These are phyloP conservation scores for Solanum piurae DNA, from an alignment of 257 asterid species.

Conservation along the genomic window DNA sequence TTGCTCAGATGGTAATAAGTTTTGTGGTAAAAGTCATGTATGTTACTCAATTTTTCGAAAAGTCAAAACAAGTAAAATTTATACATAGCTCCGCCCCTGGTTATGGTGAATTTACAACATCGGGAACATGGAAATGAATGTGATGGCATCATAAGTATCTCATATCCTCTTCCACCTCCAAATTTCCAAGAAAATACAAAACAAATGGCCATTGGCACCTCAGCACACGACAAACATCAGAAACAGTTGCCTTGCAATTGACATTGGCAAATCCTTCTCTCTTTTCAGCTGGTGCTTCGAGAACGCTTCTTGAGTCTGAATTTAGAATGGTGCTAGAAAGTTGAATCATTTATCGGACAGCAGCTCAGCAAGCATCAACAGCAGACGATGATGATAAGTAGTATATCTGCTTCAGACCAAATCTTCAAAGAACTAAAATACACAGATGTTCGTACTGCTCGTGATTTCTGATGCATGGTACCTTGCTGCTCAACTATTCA, in stretches of 20 bases:
- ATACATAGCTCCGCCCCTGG: background rate
- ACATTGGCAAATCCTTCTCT: background rate
- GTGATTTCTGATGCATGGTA: background rate
- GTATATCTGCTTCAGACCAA: background rate
- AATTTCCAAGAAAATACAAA: background rate
- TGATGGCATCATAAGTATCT: background rate
- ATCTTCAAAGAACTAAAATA: background rate
- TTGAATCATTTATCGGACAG: background rate
- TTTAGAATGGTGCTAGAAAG: background rate
- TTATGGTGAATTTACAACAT: background rate
- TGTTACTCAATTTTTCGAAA: background rate
- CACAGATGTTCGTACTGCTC: background rate
- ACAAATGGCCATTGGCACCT: background rate
- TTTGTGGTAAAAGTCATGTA: rapidly evolving
- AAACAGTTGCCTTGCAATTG: background rate
- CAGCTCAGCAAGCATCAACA: background rate
- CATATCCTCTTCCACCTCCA: background rate
- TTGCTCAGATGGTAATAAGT: background rate
- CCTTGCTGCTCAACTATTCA: slow-evolving; percentile 16
- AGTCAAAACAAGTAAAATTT: background rate
- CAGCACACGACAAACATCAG: background rate
- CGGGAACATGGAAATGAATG: background rate
- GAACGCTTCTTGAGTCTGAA: background rate
- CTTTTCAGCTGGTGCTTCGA: background rate
- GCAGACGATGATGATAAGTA: background rate